Evolutionary conservation across 179 eudicot species (phyloP), one percentile per base, ranked within the genome.

Genomic region (Beta corolliflora): DNA sequence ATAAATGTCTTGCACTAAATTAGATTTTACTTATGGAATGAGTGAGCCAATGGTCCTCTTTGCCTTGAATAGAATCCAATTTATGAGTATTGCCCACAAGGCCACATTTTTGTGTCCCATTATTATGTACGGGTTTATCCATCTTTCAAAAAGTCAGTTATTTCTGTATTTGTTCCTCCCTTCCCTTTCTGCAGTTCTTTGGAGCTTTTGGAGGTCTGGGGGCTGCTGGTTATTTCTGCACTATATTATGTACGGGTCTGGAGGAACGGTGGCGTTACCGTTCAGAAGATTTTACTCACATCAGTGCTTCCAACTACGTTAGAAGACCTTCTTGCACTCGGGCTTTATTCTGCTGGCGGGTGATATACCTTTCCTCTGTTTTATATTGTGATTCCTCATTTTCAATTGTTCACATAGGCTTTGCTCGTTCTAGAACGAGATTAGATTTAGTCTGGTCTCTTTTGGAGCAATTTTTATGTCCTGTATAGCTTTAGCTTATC

Each of bases 281-380:
- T n/a, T n/a, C n/a, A n/a, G n/a, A n/a, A n/a, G n/a, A n/a, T n/a
- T n/a, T n/a, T 97, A 78, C 90, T 97, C 83, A 97, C 99, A 63
- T 93, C 98, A 71, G 97, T 97, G 74, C 88, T 94, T 79, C 95
- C 97, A 52, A 92, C 95, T 81, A 94, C 97, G 50, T 67, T 90
- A 12, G 99, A 97, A 90, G 99, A 97, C 84, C 98, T 97, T 86
- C 98, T 97, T 76, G 99, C 99, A 82, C 94, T 97, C 71, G 98
- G 93, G 76, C 95, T 97, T 85, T 97, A 98, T 88, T 94, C 99
- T 73, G 97, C 95, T 86, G 99, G 98, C 84, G 98, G 99, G 98
- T 97, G 87, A 70, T 77, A 31, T 73, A 21, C 80, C 77, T 83
- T 80, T 77, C 46, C 21, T 69, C 44, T 66, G 31, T 72, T 50